Percentiles rank a stretch among this genome's conserved stretches.
phyloP scores from a whole-genome alignment of 2,329 filamentous ascomycete genomes.

The Cytospora chrysosperma region DNA sequence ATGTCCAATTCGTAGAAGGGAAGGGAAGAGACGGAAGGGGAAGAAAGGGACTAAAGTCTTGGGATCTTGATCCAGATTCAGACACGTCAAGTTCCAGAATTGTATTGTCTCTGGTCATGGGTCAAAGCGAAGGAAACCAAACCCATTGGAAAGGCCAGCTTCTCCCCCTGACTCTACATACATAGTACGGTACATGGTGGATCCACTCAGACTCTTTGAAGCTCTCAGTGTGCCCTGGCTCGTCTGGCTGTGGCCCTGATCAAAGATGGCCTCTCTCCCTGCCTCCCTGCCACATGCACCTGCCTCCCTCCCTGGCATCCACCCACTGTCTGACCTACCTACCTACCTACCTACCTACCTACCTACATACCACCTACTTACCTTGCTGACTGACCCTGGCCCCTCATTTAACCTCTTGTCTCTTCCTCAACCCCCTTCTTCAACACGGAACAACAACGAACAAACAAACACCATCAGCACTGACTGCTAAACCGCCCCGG shows the following conservation, averaged over 20 bases:
- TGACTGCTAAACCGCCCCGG: conserved; percentile 8
- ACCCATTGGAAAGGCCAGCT: neutral
- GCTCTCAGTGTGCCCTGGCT: neutral
- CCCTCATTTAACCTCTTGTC: conserved; percentile 7
- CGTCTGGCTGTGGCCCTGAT: no score
- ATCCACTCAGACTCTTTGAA: conserved; percentile 3
- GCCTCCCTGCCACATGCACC: no score
- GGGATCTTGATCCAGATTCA: no score
- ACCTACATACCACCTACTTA: no score
- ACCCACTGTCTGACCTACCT: no score
- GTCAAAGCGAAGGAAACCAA: neutral
- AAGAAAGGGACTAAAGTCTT: no score
- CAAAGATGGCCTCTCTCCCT: neutral
- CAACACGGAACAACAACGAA: conserved; percentile 1
- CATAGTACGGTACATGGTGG: no score
- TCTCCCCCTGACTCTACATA: neutral
- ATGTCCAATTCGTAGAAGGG: no score
- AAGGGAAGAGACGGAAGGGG: no score
- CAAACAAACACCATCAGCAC: neutral
- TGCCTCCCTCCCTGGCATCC: no score
- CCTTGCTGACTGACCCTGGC: conserved; percentile 13
- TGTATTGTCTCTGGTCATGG: neutral
- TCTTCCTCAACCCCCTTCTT: neutral
- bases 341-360: no score
- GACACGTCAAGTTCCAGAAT: neutral